phyloP scores from a whole-genome alignment of 257 asterid genomes.

The Plantago ovata region DNA sequence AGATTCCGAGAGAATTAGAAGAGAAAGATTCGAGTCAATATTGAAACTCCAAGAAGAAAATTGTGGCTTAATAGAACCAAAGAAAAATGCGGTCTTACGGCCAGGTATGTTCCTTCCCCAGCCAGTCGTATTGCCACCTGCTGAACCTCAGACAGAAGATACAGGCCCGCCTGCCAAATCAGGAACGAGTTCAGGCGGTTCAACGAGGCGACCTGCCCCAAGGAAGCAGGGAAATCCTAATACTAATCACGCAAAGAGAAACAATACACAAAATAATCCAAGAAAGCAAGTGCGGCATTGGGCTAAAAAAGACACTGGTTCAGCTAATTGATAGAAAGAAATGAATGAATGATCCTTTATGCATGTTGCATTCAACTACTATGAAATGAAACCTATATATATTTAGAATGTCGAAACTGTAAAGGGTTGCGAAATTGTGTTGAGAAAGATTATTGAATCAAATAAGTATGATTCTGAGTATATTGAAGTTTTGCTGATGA shows the following conservation, averaged over 20 bases:
- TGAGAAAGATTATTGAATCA: too few relatives aligned
- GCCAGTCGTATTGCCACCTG: constrained; percentile 36
- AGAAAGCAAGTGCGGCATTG: constrained; percentile 61
- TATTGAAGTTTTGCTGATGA: too few relatives aligned
- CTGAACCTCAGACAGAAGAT: constrained; percentile 25
- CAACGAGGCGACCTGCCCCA: constrained; percentile 41
- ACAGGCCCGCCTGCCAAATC: constrained; percentile 25
- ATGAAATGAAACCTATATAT: too few relatives aligned
- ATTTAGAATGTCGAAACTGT: too few relatives aligned
- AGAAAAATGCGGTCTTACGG: constrained; percentile 53
- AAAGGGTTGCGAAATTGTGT: too few relatives aligned
- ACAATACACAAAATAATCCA: constrained; percentile 41
- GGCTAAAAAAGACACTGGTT: constrained; percentile 47
- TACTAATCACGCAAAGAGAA: constrained; percentile 30
- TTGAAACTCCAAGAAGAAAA: constrained; percentile 70
- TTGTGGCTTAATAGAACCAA: constrained; percentile 74
- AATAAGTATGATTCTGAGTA: too few relatives aligned
- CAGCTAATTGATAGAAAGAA: constrained; percentile 8
- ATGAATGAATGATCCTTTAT: background rate
- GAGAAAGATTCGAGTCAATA: constrained; percentile 56
- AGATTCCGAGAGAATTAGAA: constrained; percentile 58
- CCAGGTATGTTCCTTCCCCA: constrained; percentile 87
- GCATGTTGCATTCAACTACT: too few relatives aligned
- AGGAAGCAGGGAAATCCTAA: constrained; percentile 39
- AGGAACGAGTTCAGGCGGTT: constrained; percentile 33